A percentile compares a stretch with the other conserved stretches of the same genome.
Evolutionary conservation across 768 basidiomycete genomes (phyloP).

Genomic region (Pulveroboletus sp.): DNA sequence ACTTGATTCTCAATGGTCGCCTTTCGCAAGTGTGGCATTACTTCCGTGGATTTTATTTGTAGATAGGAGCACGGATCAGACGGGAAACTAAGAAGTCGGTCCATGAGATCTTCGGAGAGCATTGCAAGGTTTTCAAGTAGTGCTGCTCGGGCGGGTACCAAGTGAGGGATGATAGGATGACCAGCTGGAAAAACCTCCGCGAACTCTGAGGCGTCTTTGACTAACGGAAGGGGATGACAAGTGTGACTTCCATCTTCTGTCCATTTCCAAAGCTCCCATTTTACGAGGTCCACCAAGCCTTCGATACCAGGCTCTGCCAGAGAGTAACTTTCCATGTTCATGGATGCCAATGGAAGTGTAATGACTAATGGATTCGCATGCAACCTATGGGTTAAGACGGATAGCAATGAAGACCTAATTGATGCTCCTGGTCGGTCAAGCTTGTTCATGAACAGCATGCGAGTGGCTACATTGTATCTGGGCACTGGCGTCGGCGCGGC

Average conservation of each 20-base stretch:
- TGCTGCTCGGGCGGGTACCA: constrained; percentile 61
- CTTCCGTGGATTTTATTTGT: constrained; percentile 43
- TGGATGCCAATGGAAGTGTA: constrained; percentile 74
- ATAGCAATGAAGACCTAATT: constrained; percentile 63
- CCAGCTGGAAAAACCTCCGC: constrained; percentile 43
- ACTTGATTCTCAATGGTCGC: constrained; percentile 63
- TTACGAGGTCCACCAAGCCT: constrained; percentile 77
- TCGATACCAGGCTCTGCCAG: constrained; percentile 80
- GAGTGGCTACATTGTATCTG: constrained; percentile 76
- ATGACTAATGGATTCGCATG: constrained; percentile 70
- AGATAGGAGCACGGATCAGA: constrained; percentile 62
- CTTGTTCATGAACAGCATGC: constrained; percentile 84
- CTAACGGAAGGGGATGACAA: constrained; percentile 46
- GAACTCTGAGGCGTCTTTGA: constrained; percentile 39
- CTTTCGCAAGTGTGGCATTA: constrained; percentile 62
- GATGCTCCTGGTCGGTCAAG: constrained; percentile 85
- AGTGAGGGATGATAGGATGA: constrained; percentile 67
- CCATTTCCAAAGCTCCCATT: constrained; percentile 84
- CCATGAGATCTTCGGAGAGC: constrained; percentile 79
- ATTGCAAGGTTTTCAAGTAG: constrained; percentile 77
- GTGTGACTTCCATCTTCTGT: constrained; percentile 43
- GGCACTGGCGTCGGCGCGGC: background rate
- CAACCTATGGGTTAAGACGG: constrained; percentile 67
- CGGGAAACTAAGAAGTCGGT: constrained; percentile 54
- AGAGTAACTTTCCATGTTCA: constrained; percentile 57